Base-by-base conservation (phyloP, 2,329 filamentous ascomycete species). In the Fusarium sp. region DNA sequence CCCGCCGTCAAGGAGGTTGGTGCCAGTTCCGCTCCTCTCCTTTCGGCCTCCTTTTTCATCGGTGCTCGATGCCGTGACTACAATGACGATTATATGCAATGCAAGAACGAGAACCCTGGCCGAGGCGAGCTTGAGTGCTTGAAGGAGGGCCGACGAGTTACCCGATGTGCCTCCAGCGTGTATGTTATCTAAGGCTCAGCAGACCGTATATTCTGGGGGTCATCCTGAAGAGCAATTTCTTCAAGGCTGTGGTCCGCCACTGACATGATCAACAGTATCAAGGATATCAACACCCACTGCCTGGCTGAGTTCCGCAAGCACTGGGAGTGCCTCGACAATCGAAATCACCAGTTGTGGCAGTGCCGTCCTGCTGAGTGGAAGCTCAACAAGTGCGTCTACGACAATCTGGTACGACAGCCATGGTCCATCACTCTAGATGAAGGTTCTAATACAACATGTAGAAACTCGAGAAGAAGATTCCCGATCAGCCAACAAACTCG, bases 21-120 rank as follows among this genome's bases (percentile, higher is more conserved):
- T 80, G 90, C 94, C 80, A 97, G 92, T 80, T 98, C 95, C 65
- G 96, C 95, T 42, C 96, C 96, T 61, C 89, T 99, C 48, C 87
- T 97, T 68, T 97, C 94, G 74, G 96, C 96, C 36, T 91, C 94
- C 58, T 99, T 93, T 89, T 99, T 98, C 84, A 99, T 99, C 82
- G 96, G 96, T 73, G 95, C 95, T 76, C 92, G 95, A 81, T 99
- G 96, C 91, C 92, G 90, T 82, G 88, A 93, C 71, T 99, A 95
- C 89, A 98, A 98, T 85, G 96, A 99, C 87, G 96, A 99, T 86
- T 99, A 93, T 86, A 99, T 99, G 95, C 93, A 97, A 87, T 99
- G 96, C 92, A 99, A 99, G 92, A 93, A 90, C 77, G 95, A 98
- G 85, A 91, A 94, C 79, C 92, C 93, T 72, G 96, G 96, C 79